Percentiles rank a stretch among this genome's conserved stretches.
Conservation (phyloP, 805 yeast species). For the Ogataea dorogensis region DNA sequence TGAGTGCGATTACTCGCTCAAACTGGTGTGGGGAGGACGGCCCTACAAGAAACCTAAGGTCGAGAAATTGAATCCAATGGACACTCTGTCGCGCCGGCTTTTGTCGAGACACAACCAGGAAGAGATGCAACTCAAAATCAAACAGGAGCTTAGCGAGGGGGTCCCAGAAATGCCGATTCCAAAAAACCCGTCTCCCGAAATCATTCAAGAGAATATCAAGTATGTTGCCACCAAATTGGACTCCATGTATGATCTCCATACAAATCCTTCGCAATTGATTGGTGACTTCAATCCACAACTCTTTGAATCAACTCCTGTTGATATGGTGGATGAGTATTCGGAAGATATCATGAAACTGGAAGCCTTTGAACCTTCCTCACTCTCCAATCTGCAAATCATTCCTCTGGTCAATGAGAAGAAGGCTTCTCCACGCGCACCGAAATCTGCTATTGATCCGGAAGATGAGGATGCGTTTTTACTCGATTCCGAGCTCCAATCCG, state of each 20-base stretch:
- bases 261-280: slow-evolving; percentile 6
- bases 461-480: slow-evolving; percentile 15
- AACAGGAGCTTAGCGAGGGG: neutral
- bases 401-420: slow-evolving; percentile 17
- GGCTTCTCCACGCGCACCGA: neutral
- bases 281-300: slow-evolving; percentile 8
- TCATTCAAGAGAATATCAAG: slow-evolving; percentile 7
- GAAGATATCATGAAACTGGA: slow-evolving; percentile 39
- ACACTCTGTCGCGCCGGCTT: slow-evolving; percentile 22
- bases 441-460: slow-evolving; percentile 6
- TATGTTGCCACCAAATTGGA: slow-evolving; percentile 9
- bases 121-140: neutral
- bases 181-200: neutral
- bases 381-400: slow-evolving; percentile 9
- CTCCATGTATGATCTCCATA: slow-evolving; percentile 8
- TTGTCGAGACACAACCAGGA: neutral
- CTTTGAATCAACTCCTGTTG: neutral
- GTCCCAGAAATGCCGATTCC: neutral
- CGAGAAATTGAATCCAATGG: slow-evolving; percentile 32
- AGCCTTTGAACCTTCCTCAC: slow-evolving; percentile 13
- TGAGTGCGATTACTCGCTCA: slow-evolving; percentile 61
- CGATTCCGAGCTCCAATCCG: neutral
- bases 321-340: slow-evolving; percentile 34
- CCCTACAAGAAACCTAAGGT: slow-evolving; percentile 50
- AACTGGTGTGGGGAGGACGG: slow-evolving; percentile 73